Evolutionary conservation across 441 rosid genomes (phyloP).

Genomic region (Jatropha multifida): DNA sequence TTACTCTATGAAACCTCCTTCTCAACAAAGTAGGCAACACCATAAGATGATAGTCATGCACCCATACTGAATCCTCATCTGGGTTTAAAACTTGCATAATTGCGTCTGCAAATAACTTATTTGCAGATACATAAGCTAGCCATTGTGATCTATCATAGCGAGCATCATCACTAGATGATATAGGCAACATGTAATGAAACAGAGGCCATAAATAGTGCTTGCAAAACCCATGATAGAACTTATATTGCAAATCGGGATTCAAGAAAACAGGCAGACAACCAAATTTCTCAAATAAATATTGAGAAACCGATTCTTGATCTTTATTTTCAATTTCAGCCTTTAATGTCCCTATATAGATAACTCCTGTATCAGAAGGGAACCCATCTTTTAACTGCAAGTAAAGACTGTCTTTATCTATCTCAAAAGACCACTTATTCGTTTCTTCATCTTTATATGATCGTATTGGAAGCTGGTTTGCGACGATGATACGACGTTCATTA

Average conservation of each 20-base stretch:
- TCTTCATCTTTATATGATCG: conserved; percentile 34
- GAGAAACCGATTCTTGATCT: conserved; percentile 64
- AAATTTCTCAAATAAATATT: conserved; percentile 43
- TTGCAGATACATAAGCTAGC: conserved; percentile 63
- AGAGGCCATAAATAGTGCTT: conserved; percentile 89
- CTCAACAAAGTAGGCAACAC: conserved; percentile 65
- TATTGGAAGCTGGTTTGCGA: conserved; percentile 67
- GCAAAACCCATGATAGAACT: conserved; percentile 79
- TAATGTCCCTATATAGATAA: conserved; percentile 63
- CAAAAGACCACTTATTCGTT: conserved; percentile 49
- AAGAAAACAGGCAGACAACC: conserved; percentile 68
- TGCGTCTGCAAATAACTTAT: conserved; percentile 61
- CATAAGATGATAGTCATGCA: conserved; percentile 86
- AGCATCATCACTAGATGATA: conserved; percentile 49
- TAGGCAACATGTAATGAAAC: conserved; percentile 69
- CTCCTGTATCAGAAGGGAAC: conserved; percentile 50
- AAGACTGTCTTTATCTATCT: conserved; percentile 56
- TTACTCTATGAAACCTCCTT: conserved; percentile 46
- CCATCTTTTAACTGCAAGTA: conserved; percentile 60
- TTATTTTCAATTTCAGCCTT: conserved; percentile 47
- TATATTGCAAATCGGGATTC: conserved; percentile 45
- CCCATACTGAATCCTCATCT: conserved; percentile 76
- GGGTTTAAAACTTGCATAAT: conserved; percentile 59
- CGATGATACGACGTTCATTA: conserved; percentile 49
- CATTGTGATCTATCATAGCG: conserved; percentile 56